phyloP scores from a whole-genome alignment of 1,284 basidiomycete genomes.

The Peniophora sp. region DNA sequence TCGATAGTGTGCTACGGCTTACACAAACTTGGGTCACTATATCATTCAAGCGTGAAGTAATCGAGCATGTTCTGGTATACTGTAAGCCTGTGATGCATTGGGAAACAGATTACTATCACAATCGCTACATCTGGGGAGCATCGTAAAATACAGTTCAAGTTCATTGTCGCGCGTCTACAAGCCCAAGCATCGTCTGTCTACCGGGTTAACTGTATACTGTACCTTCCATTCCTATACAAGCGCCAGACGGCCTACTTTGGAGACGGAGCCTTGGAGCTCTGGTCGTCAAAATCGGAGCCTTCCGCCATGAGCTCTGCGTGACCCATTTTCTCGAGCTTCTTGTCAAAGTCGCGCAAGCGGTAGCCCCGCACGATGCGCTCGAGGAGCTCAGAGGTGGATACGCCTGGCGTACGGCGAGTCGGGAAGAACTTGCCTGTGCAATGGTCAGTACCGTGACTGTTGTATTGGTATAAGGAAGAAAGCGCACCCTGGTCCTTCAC shows the following conservation, averaged over 20 bases:
- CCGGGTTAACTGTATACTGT: not conserved
- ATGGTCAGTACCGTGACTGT: not conserved
- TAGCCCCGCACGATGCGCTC: constrained; percentile 85
- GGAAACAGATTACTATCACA: no score
- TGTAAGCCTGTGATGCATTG: no score
- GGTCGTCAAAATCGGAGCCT: constrained; percentile 27
- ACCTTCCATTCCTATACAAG: not conserved
- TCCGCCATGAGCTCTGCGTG: constrained; percentile 53
- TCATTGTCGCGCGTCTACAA: no score
- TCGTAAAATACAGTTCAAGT: no score
- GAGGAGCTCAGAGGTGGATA: constrained; percentile 90
- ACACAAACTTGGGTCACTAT: no score
- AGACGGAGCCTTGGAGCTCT: not conserved
- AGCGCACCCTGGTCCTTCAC: constrained; percentile 70
- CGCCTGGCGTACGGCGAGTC: constrained; percentile 88
- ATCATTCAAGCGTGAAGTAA: no score
- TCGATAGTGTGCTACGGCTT: no score
- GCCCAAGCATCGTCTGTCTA: no score
- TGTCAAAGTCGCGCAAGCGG: constrained; percentile 78
- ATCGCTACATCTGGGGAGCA: no score
- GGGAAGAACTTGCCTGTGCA: constrained; percentile 85
- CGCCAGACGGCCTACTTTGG: not conserved
- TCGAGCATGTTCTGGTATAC: no score
- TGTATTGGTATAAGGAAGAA: not conserved
- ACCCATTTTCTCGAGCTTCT: constrained; percentile 85